These are phyloP conservation scores for Trichoderma koningii DNA, from an alignment of 2,329 filamentous ascomycete species.

Conservation along the genomic window DNA sequence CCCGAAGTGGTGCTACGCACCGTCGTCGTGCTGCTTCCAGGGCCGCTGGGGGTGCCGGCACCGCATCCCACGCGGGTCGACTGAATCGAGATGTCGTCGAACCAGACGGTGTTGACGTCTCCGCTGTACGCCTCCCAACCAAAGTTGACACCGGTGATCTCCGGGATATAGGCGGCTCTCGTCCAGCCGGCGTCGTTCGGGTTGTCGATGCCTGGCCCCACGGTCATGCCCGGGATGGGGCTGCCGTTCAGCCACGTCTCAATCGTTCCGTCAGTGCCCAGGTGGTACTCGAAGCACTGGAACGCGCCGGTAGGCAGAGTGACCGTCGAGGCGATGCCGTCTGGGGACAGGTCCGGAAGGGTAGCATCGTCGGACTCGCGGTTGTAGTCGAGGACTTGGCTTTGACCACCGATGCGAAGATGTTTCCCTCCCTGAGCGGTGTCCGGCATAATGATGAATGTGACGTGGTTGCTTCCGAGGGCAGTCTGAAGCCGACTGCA, in stretches of 20 bases:
- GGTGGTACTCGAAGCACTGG: constrained; percentile 21
- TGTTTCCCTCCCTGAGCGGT: constrained; percentile 10
- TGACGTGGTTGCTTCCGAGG: constrained; percentile 16
- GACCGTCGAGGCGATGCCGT: constrained; percentile 20
- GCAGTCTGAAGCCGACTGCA: constrained; percentile 18
- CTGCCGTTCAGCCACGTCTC: constrained; percentile 21
- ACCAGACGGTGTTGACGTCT: constrained; percentile 21
- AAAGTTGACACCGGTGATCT: constrained; percentile 22
- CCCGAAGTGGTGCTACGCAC: background rate
- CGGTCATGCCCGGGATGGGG: constrained; percentile 12
- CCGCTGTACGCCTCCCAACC: constrained; percentile 25
- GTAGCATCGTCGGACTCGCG: constrained; percentile 24
- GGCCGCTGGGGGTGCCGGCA: background rate
- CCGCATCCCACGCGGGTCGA: constrained; percentile 20
- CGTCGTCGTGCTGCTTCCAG: constrained; percentile 10
- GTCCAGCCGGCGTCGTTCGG: constrained; percentile 23
- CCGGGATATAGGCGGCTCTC: background rate
- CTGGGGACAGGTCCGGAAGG: constrained; percentile 17
- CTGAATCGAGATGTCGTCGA: constrained; percentile 15
- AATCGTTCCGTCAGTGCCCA: constrained; percentile 19
- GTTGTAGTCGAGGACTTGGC: constrained; percentile 21
- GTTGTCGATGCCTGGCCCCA: constrained; percentile 12
- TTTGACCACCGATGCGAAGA: constrained; percentile 19
- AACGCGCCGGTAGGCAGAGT: constrained; percentile 20
- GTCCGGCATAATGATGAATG: constrained; percentile 22